A percentile compares a stretch with the other conserved stretches of the same genome.
phyloP scores from a whole-genome alignment of 371 early-diverging fungal species.

The Dinochytrium kinnereticum region DNA sequence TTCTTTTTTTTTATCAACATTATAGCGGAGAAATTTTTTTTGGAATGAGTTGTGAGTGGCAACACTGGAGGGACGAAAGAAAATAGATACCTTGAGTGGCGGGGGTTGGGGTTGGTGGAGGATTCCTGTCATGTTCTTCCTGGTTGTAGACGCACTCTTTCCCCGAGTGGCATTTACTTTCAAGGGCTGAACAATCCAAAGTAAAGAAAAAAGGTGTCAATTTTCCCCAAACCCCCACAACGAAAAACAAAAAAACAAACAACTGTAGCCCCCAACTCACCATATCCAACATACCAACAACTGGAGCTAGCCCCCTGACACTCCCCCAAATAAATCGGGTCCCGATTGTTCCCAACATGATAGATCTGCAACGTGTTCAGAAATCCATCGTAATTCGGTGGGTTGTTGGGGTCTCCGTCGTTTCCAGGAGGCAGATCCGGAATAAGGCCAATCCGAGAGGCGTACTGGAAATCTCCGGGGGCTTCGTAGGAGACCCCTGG shows the following conservation, averaged over 20 bases:
- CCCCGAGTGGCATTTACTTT: slow-evolving; percentile 61
- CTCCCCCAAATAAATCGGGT: slow-evolving; percentile 91
- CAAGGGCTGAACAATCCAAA: slow-evolving; percentile 64
- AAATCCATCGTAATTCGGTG: slow-evolving; percentile 31
- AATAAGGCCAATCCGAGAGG: slow-evolving; percentile 80
- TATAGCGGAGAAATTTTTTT: too few species aligned
- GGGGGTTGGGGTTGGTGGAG: neutral
- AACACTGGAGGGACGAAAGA: neutral
- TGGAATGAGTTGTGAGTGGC: too few species aligned
- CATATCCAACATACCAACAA: slow-evolving; percentile 89
- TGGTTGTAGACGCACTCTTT: slow-evolving; percentile 51
- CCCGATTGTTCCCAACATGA: slow-evolving; percentile 92
- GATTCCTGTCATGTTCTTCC: slow-evolving; percentile 24
- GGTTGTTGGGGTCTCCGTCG: slow-evolving; percentile 9
- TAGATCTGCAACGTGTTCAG: slow-evolving; percentile 74
- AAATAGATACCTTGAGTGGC: too few species aligned
- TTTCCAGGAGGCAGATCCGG: slow-evolving; percentile 35
- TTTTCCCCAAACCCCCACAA: too few species aligned
- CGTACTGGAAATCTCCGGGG: slow-evolving; percentile 86
- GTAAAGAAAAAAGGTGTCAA: neutral
- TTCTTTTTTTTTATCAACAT: too few species aligned
- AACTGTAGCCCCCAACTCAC: neutral
- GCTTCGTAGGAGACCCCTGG: slow-evolving; percentile 89
- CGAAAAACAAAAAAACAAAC: too few species aligned
- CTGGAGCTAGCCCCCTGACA: slow-evolving; percentile 78